Evolutionary conservation across 345 rosid species (phyloP), one percentile per base, ranked within the genome.

Genomic region (Iberis pinnata): DNA sequence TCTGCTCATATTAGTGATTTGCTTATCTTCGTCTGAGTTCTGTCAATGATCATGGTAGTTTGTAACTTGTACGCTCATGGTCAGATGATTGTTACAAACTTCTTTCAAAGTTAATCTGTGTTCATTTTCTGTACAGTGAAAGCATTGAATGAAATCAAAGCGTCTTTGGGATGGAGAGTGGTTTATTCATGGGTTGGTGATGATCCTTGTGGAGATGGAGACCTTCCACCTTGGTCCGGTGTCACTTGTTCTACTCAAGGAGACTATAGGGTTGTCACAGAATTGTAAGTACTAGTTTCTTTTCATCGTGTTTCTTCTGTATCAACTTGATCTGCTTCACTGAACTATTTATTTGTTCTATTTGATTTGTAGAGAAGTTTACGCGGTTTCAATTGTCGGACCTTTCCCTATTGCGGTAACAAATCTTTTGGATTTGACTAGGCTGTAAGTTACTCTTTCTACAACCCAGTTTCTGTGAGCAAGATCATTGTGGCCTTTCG

Each of bases 161-260:
- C 98, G 16, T 90, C 96, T 27, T 80, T 90, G 22, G 98, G 98
- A 29, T 90, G 98, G 98, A 79, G 95, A 65, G 96, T 90, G 26
- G 95, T 87, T 14, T 90, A 90, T 65, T 78, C 96, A 9, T 90
- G 98, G 98, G 79, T 90, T 5, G 98, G 98, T 42, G 98, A 90
- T 11, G 98, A 90, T 68, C 98, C 98, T 10, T 90, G 98, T 7
- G 98, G 98, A 12, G 96, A 84, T 56, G 85, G 87, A 11, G 84
- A 77, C 32, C 82, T 84, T 46, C 95, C 76, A 3, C 89, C 95
- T 7, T 90, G 98, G 98, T 84, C 92, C 42, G 96, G 98, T 49
- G 95, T 90, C 60, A 87, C 95, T 3, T 90, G 98, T 66, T 80
- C 96, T 13, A 76, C 86, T 32, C 80, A 69, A 60, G 96, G 95